phyloP scores from a whole-genome alignment of 2,329 filamentous ascomycete genomes.

The Claviceps africana region DNA sequence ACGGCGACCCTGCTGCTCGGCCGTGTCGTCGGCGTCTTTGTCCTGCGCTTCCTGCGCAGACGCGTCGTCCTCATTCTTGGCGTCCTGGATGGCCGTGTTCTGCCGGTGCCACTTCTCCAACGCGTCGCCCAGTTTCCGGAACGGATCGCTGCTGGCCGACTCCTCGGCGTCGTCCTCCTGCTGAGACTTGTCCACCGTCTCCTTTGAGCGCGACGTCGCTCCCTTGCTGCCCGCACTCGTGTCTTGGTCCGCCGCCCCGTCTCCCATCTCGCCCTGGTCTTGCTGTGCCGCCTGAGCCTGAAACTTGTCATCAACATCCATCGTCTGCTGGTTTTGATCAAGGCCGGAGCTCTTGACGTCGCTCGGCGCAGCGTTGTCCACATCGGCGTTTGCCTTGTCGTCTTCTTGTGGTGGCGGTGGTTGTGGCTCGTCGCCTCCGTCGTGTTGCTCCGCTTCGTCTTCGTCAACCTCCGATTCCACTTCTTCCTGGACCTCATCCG shows the following conservation, averaged over 20 bases:
- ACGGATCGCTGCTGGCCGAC: constrained; percentile 48
- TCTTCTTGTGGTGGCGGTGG: constrained; percentile 20
- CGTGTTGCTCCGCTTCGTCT: constrained; percentile 22
- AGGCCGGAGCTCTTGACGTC: constrained; percentile 50
- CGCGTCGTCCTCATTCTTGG: constrained; percentile 22
- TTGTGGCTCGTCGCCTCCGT: constrained; percentile 17
- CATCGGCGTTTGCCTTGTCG: constrained; percentile 37
- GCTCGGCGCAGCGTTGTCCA: constrained; percentile 49
- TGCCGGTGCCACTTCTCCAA: constrained; percentile 87
- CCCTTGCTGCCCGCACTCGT: constrained; percentile 51
- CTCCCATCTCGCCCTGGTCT: constrained; percentile 52
- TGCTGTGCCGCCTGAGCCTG: constrained; percentile 47
- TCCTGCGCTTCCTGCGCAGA: constrained; percentile 22
- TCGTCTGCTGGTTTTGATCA: constrained; percentile 49
- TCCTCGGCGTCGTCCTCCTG: constrained; percentile 30
- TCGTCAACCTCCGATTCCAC: constrained; percentile 22
- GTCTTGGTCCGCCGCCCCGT: constrained; percentile 49
- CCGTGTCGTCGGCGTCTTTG: constrained; percentile 36
- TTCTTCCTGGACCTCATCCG: constrained; percentile 37
- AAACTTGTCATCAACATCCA: constrained; percentile 47
- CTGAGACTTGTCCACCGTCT: constrained; percentile 33
- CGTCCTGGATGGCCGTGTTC: constrained; percentile 64
- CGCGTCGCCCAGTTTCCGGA: constrained; percentile 88
- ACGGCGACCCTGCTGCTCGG: constrained; percentile 51
- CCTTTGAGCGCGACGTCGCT: constrained; percentile 32